Conservation (phyloP, 345 rosid genomes). For the Odontarrhena argentea region DNA sequence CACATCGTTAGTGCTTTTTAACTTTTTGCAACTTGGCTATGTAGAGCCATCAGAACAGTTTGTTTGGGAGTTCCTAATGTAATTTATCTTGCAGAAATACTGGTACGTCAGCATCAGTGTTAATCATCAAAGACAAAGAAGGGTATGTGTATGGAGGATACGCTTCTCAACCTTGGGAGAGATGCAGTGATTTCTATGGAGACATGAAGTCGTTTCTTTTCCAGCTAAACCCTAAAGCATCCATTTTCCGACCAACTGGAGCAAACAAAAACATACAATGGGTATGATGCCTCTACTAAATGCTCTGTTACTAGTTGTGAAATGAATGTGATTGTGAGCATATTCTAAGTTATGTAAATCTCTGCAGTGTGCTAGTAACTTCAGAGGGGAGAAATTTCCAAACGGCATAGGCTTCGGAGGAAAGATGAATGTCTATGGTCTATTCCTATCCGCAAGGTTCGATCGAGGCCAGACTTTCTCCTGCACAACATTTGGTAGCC, state of each 20-base stretch:
- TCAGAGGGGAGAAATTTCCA: conserved; percentile 88
- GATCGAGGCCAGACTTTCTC: conserved; percentile 77
- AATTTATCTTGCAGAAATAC: conserved; percentile 57
- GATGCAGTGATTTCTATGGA: conserved; percentile 82
- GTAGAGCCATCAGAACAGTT: neutral
- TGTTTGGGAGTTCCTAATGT: neutral
- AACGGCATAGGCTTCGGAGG: conserved; percentile 95
- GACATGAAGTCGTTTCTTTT: conserved; percentile 90
- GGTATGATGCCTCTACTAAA: conserved; percentile 47
- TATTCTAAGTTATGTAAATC: neutral
- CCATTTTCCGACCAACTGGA: conserved; percentile 80
- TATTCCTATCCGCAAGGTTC: conserved; percentile 75
- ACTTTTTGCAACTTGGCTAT: conserved; percentile 6
- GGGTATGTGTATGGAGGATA: conserved; percentile 83
- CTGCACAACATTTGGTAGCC: conserved; percentile 81
- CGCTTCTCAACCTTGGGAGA: conserved; percentile 93
- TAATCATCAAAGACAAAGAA: conserved; percentile 78
- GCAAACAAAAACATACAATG: conserved; percentile 85
- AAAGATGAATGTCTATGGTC: conserved; percentile 69
- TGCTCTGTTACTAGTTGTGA: neutral
- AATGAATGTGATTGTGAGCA: neutral
- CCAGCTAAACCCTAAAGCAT: conserved; percentile 74
- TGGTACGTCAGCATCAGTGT: conserved; percentile 61
- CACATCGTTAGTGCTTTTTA: conserved; percentile 57
- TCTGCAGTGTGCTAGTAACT: conserved; percentile 80